Base-by-base conservation (phyloP, 495 filamentous ascomycete genomes). In the Talaromyces liani region DNA sequence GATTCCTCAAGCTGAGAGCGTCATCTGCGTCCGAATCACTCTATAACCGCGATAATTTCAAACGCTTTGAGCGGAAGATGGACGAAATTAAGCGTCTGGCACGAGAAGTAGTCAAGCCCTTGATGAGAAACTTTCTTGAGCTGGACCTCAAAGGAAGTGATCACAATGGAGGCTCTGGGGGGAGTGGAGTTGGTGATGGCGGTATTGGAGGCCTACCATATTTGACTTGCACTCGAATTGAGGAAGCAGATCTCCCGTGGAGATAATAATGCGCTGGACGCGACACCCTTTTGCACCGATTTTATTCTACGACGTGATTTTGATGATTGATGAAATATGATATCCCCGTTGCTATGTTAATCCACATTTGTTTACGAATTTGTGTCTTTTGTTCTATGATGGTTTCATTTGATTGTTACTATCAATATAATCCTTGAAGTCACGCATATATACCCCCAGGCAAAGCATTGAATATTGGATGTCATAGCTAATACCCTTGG, bases 41-140 rank as follows among this genome's bases (percentile, higher is more conserved):
- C 18, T 93, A 80, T 84, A 89, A 74, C 68, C 79, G 92, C 12
- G 92, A 97, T 10, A 90, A 86, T 22, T 70, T 96, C 31, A 86
- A 88, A 63, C 81, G 86, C 56, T 95, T 96, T 65, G 92, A 96
- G 79, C 85, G 88, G 71, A 81, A 89, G 45, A 83, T 96, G 68
- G 92, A 96, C 53, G 92, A 96, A 75, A 78, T 96, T 20, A 97
- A 96, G 74, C 80, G 81, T 51, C 79, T 91, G 68, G 92, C 92
- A 27, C 82, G 87, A 31, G 91, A 95, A 65, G 83, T 87, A 29
- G 91, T 95, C n/a, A 86, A 87, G 60, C 91, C 92, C 27, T 74
- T 97, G 22, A 93, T 93, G 89, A 84, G 88, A 27, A 91, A 87
- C 68, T 90, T 87, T 59, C 78, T 93, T 20, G 91, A 94, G 71